phyloP scores from a whole-genome alignment of 2,329 filamentous ascomycete species.

The Pseudocercospora fuligena region DNA sequence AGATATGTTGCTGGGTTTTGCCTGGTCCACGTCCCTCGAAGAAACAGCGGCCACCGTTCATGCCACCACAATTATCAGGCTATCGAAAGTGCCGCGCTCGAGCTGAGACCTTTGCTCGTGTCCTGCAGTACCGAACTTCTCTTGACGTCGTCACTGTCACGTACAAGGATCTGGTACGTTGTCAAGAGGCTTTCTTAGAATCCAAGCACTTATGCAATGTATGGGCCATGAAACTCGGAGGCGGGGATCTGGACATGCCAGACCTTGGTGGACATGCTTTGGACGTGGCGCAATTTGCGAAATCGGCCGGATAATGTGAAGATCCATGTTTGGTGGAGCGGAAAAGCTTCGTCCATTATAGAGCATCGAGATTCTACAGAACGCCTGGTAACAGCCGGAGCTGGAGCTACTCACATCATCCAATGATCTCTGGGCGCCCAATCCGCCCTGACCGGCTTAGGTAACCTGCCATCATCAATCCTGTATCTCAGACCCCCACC shows the following conservation, averaged over 20 bases:
- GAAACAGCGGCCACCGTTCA: no score
- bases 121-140: neutral
- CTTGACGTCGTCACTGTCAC: neutral
- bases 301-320: no score
- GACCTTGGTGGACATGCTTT: neutral
- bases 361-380: no score
- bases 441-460: neutral
- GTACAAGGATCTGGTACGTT: neutral
- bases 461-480: neutral
- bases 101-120: no score
- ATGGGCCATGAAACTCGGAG: neutral
- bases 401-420: neutral
- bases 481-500: neutral
- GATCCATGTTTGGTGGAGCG: no score
- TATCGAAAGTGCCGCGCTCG: no score
- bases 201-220: neutral
- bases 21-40: no score
- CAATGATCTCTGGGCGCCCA: constrained; percentile 1
- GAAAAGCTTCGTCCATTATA: no score
- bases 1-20: neutral
- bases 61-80: no score
- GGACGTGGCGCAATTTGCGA: no score
- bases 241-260: neutral
- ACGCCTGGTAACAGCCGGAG: no score
- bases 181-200: neutral